phyloP scores from a whole-genome alignment of 2,329 filamentous ascomycete species.

The Chalara sp. region DNA sequence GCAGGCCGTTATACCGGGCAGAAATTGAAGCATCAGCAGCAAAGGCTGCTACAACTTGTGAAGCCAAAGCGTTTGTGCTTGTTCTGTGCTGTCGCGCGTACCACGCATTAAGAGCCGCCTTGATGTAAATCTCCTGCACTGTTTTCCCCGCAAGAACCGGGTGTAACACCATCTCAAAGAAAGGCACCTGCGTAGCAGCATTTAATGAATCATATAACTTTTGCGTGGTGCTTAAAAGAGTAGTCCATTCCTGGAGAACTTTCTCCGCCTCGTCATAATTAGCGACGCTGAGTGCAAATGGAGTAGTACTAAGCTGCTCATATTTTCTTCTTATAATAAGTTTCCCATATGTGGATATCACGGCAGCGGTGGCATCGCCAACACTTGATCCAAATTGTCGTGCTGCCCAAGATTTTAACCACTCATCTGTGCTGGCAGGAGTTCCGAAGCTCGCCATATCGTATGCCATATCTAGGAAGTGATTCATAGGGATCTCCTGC shows the following conservation, averaged over 20 bases:
- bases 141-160: conserved; percentile 10
- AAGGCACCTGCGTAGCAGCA: conserved; percentile 5
- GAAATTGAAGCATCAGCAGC: conserved; percentile 7
- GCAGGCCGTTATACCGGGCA: conserved; percentile 9
- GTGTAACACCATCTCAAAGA: conserved; percentile 14
- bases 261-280: no score
- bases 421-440: not conserved
- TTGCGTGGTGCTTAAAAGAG: no score
- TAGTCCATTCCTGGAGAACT: no score
- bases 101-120: conserved; percentile 10
- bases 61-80: conserved; percentile 5
- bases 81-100: conserved; percentile 10
- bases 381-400: not conserved
- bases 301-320: no score
- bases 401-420: not conserved
- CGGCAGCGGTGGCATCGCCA: no score
- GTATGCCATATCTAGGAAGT: conserved; percentile 61
- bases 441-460: not conserved
- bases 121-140: conserved; percentile 7
- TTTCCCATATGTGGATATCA: no score
- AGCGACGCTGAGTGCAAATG: no score
- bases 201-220: no score
- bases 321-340: no score
- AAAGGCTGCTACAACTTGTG: conserved; percentile 5
- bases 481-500: conserved; percentile 23